Percentiles rank a stretch among this genome's conserved stretches.
Evolutionary conservation across 179 eudicot species (phyloP).

Genomic region (Vitellaria paradoxa): DNA sequence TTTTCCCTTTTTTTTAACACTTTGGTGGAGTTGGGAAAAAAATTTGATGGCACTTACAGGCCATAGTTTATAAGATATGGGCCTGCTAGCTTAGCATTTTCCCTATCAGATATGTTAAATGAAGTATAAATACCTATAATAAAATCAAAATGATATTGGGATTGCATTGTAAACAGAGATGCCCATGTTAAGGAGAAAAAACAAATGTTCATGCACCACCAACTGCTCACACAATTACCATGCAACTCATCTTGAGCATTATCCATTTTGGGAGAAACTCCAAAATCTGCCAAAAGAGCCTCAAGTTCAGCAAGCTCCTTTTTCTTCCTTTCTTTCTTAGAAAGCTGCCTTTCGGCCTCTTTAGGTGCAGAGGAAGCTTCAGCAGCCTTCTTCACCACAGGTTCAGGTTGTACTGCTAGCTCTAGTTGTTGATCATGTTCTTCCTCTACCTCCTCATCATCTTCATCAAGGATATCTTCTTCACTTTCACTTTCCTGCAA

Average conservation of each 20-base stretch:
- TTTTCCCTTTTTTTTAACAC: too few relatives aligned
- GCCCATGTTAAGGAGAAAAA: not conserved
- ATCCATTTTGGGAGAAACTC: slow-evolving; percentile 39
- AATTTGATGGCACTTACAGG: too few relatives aligned
- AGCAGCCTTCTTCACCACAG: slow-evolving; percentile 46
- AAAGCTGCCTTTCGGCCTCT: slow-evolving; percentile 70
- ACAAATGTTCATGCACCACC: slow-evolving; percentile 19
- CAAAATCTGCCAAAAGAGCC: slow-evolving; percentile 68
- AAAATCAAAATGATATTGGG: too few relatives aligned
- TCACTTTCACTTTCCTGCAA: slow-evolving; percentile 80
- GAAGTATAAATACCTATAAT: too few relatives aligned
- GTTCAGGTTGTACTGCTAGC: slow-evolving; percentile 42
- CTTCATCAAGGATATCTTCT: slow-evolving; percentile 60
- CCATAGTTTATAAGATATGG: too few relatives aligned
- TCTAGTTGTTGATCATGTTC: slow-evolving; percentile 59
- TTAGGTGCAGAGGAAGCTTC: slow-evolving; percentile 43
- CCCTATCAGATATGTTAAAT: too few relatives aligned
- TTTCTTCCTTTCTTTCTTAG: slow-evolving; percentile 72
- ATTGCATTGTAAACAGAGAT: too few relatives aligned
- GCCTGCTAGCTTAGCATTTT: too few relatives aligned
- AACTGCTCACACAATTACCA: slow-evolving; percentile 25
- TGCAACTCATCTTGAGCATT: slow-evolving; percentile 44
- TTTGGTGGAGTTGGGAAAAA: too few relatives aligned
- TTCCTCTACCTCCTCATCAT: slow-evolving; percentile 62
- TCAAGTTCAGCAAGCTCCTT: slow-evolving; percentile 75